Evolutionary conservation across 352 stramenopile genomes (phyloP).

Genomic region (Globisporangium rhizosaccharum): DNA sequence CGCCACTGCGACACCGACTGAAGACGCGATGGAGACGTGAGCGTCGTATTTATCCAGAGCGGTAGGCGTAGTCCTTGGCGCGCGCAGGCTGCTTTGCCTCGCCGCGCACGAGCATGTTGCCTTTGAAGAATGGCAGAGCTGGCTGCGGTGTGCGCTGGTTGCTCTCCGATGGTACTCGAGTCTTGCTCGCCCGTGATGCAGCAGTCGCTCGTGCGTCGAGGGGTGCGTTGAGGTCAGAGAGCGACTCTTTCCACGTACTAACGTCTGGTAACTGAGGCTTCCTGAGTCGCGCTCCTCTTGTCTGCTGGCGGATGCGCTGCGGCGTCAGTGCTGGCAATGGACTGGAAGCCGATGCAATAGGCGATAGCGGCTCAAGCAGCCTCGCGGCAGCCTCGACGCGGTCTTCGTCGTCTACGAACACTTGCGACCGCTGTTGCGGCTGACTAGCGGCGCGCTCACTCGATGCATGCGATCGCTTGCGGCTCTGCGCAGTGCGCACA

Average conservation of each 20-base stretch:
- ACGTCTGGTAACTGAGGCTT: slow-evolving; percentile 7
- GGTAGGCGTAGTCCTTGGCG: slow-evolving; percentile 36
- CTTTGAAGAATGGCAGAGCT: slow-evolving; percentile 61
- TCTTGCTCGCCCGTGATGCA: not conserved
- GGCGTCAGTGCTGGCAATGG: slow-evolving; percentile 5
- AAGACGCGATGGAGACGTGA: slow-evolving; percentile 12
- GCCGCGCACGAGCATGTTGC: slow-evolving; percentile 58
- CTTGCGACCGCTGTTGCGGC: slow-evolving; percentile 15
- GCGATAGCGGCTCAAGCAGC: not conserved
- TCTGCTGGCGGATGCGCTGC: slow-evolving; percentile 9
- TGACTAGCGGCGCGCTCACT: slow-evolving; percentile 34
- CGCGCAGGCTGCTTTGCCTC: slow-evolving; percentile 29
- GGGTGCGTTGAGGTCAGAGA: not conserved
- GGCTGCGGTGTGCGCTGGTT: slow-evolving; percentile 18
- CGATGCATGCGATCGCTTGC: slow-evolving; percentile 24
- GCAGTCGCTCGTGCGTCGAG: not conserved
- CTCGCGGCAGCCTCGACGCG: slow-evolving; percentile 11
- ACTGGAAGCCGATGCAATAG: not conserved
- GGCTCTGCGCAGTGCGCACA: slow-evolving; percentile 23
- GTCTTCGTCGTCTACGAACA: slow-evolving; percentile 20
- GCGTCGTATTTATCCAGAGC: slow-evolving; percentile 11
- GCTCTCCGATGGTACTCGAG: not conserved
- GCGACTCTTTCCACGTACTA: slow-evolving; percentile 7
- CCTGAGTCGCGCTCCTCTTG: slow-evolving; percentile 9
- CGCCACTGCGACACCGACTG: not conserved